A percentile compares a stretch with the other conserved stretches of the same genome.
phyloP scores from a whole-genome alignment of 2,329 filamentous ascomycete species.

The Plenodomus lindquistii region DNA sequence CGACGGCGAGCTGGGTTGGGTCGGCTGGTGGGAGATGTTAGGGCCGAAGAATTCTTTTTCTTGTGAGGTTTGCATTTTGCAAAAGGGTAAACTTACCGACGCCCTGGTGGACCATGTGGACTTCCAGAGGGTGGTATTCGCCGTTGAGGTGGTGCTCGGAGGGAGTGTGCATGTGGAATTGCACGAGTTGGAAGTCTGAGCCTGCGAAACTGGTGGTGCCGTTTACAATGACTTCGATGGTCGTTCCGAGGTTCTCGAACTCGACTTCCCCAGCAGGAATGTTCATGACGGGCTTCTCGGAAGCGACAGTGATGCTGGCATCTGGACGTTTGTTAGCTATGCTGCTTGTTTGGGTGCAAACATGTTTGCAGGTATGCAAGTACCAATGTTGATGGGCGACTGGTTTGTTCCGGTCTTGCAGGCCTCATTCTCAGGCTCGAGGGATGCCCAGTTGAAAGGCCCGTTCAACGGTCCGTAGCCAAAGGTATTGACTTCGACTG shows the following conservation, averaged over 20 bases:
- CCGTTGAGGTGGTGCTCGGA: constrained; percentile 60
- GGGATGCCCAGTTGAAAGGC: constrained; percentile 58
- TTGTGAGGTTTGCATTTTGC: not conserved
- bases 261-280: constrained; percentile 51
- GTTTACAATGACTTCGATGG: constrained; percentile 59
- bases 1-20: constrained; percentile 43
- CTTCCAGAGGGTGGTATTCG: constrained; percentile 53
- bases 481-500: constrained; percentile 43
- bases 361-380: constrained; percentile 3
- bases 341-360: not conserved
- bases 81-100: constrained; percentile 37
- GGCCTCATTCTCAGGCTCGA: constrained; percentile 49
- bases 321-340: constrained; percentile 25
- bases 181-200: constrained; percentile 51
- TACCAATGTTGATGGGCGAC: constrained; percentile 61
- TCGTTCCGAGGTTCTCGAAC: constrained; percentile 63
- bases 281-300: constrained; percentile 34
- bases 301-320: constrained; percentile 34
- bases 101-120: constrained; percentile 64
- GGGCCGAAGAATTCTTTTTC: not conserved
- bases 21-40: constrained; percentile 27
- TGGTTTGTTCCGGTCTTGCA: constrained; percentile 57
- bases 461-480: constrained; percentile 51
- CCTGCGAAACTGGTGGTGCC: constrained; percentile 51
- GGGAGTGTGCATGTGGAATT: constrained; percentile 66